Evolutionary conservation across 371 early-diverging fungal genomes (phyloP), one percentile per base, ranked within the genome.

Genomic region (Mortierella sp.): DNA sequence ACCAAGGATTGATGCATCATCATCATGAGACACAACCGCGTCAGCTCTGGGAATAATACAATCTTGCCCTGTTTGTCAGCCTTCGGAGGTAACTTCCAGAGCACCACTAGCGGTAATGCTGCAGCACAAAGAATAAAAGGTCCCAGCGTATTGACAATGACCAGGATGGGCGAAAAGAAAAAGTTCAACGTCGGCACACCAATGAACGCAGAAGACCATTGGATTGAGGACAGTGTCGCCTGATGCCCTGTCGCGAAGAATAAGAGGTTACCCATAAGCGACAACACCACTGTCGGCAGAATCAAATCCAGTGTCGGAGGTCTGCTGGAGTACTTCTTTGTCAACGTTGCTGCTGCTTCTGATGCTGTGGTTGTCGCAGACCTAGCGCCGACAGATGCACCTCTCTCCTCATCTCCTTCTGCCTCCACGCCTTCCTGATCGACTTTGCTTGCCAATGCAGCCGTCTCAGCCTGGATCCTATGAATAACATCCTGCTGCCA

Each of bases 231-330:
- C 42, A 96, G 82, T 2, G 93, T 93, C 47, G 90, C 88, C 78
- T 98, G 98, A 72, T 98, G 97, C 6, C 94, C 95, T 0, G 97
- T 95, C 6, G 89, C 83, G 79, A 96, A 97, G 71, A 92, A 97
- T n/a, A 83, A 78, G 34, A 87, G 88, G 27, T 89, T 88, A 0
- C 91, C 89, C 30, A 91, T 69, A 48, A 89, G 63, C 7, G 80
- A 78, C 31, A 82, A 58, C 26, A 79, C 72, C 0, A 66, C 62
- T 0, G 76, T 58, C 4, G 79, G 78, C 31, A 82, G 68, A 21
- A 79, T 50, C 47, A 69, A n/a, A 44, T 76, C 61, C 58, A 56
- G 12, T 9, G 65, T 64, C 11, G 78, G 78, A 1, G 64, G 50
- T 21, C 41, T 27, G 17, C 58, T 44, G n/a, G n/a, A n/a, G n/a